These are phyloP conservation scores for Ilyonectria destructans DNA, from an alignment of 2,329 filamentous ascomycete species.

Conservation along the genomic window DNA sequence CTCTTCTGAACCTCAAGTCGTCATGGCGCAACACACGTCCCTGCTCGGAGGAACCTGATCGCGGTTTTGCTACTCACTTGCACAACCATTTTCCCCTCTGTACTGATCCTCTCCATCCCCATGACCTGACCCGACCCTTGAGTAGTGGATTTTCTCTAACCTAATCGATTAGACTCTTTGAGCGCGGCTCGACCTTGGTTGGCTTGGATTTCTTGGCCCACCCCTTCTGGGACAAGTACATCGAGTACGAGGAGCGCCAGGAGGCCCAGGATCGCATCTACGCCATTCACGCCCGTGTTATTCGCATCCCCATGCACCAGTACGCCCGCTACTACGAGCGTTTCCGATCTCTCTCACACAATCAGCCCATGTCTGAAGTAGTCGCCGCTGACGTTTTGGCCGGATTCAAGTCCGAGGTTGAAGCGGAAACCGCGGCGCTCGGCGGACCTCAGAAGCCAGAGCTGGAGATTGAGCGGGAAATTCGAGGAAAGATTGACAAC, in stretches of 20 bases:
- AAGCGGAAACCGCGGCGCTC: conserved; percentile 72
- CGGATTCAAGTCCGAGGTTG: conserved; percentile 81
- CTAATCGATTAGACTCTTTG: conserved; percentile 82
- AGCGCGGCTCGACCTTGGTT: conserved; percentile 87
- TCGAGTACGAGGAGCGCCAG: conserved; percentile 95
- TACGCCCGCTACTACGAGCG: conserved; percentile 96
- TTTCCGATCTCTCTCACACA: conserved; percentile 84
- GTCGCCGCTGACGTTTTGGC: conserved; percentile 78
- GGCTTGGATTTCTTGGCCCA: conserved; percentile 95
- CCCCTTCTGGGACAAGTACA: conserved; percentile 99
- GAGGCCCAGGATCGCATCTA: conserved; percentile 90
- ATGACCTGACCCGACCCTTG: conserved; percentile 55
- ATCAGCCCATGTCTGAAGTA: conserved; percentile 81
- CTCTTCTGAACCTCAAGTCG: conserved; percentile 60
- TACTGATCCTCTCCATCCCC: conserved; percentile 69
- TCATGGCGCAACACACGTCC: conserved; percentile 55
- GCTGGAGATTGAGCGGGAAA: conserved; percentile 85
- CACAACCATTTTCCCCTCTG: conserved; percentile 67
- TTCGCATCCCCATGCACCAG: conserved; percentile 94
- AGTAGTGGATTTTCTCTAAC: conserved; percentile 49
- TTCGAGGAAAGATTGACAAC: conserved; percentile 85
- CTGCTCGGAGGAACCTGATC: conserved; percentile 56
- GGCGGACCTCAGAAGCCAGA: conserved; percentile 74
- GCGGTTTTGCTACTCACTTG: conserved; percentile 68
- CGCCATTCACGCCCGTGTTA: conserved; percentile 84